Evolutionary conservation across 768 basidiomycete genomes (phyloP), one percentile per base, ranked within the genome.

Genomic region (Paxillus involutus): DNA sequence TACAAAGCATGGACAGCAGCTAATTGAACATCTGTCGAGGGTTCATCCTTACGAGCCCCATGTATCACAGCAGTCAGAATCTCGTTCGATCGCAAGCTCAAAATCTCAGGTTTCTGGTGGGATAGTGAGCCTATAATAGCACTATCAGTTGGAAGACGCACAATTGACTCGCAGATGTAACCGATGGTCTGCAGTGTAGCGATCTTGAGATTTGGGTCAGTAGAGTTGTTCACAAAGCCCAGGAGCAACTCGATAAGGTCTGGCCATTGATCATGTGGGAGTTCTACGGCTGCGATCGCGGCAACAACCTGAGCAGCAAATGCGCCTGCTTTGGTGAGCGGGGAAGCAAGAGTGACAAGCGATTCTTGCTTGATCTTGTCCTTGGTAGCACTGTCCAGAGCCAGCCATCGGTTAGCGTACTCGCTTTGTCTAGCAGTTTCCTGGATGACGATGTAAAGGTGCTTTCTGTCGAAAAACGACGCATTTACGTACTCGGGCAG

Each of bases 61-160:
- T 98, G 96, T 47, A 99, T 96, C 53, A 99, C 97, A 9, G 95
- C 95, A 13, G 97, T 99, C 48, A 99, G 74, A 67, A 99, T 99
- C 75, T 98, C 95, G 67, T 99, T 98, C 3, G 96, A 91, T 63
- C 93, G 86, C 54, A 89, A 68, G 48, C 85, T 86, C 55, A 99
- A 73, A 55, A 97, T 88, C 62, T 96, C 94, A 11, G 96, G 94
- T 83, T 92, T 90, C 96, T 98, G 61, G 17, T 9, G 9, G 2
- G 24, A 44, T 8, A 14, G 26, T 64, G 43, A 65, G 58, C 4
- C 26, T 41, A 51, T 44, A 51, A 52, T 26, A 1, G 29, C 17
- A 13, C 35, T 44, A 56, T 54, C 56, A 49, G 51, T 30, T 6
- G 43, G 52, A 40, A 35, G 29, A 87, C 95, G 66, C 64, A 98